Evolutionary conservation across 2,329 filamentous ascomycete species (phyloP).

Genomic region (Trematosphaeria pertusa): DNA sequence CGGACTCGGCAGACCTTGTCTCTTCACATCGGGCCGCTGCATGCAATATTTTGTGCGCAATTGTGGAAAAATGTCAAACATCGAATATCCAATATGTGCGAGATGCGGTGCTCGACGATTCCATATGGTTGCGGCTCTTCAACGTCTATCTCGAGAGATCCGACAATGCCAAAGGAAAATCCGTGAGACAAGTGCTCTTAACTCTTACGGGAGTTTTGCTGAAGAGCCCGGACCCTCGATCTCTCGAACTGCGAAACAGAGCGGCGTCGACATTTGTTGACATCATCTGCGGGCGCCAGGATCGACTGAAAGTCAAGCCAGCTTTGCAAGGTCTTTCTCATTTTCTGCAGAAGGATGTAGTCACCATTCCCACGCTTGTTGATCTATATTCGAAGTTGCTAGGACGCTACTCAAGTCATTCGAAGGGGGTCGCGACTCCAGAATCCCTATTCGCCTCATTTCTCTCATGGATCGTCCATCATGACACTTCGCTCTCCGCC

Average conservation of each 20-base stretch:
- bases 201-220: conserved; percentile 48
- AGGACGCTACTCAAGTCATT: conserved; percentile 10
- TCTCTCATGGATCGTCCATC: conserved; percentile 48
- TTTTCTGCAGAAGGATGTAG: conserved; percentile 67
- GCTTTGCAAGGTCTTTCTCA: conserved; percentile 72
- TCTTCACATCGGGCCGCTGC: conserved; percentile 54
- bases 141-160: conserved; percentile 52
- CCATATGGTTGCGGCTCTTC: conserved; percentile 49
- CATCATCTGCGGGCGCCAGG: conserved; percentile 66
- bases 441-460: conserved; percentile 34
- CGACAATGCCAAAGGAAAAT: conserved; percentile 55
- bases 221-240: conserved; percentile 29
- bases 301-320: conserved; percentile 72
- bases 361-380: conserved; percentile 50
- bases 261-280: conserved; percentile 57
- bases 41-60: conserved; percentile 55
- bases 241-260: conserved; percentile 31
- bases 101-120: conserved; percentile 41
- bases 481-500: conserved; percentile 49
- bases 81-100: conserved; percentile 35
- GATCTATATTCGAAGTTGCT: conserved; percentile 46
- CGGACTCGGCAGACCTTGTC: conserved; percentile 37
- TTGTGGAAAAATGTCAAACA: conserved; percentile 50
- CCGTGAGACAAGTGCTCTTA: conserved; percentile 54
- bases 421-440: conserved; percentile 5